Base-by-base conservation (phyloP, 805 yeast genomes). In the Isabelozyma pseudorhagii region DNA sequence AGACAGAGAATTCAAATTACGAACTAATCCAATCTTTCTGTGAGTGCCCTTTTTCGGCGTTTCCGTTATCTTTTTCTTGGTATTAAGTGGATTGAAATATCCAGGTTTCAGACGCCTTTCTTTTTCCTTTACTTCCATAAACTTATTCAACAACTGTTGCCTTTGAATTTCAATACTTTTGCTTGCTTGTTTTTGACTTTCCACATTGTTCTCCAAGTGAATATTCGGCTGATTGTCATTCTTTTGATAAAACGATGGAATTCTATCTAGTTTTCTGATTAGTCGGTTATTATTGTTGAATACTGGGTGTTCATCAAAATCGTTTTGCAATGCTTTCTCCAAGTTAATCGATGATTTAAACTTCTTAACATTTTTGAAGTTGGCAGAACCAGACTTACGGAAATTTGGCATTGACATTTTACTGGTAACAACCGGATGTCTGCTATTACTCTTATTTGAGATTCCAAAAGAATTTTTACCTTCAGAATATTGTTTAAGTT, bases 201-300 rank as follows among this genome's bases (percentile, higher is more conserved):
- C 47, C 17, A 38, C 25, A 11, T 44, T 51, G 36, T 45, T 53
- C 48, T 52, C 53, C 28, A 46, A 46, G 25, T 54, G 47, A 17
- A 46, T 58, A 25, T 54, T 31, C 8, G 14, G 38, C 14, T 43
- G 46, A 5, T 11, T 27, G 14, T 29, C 40, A 7, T 36, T 17
- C 29, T 56, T 56, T 44, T 59, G 54, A 51, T 71, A 70, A 51
- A 74, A 74, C 0, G 77, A 71, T 0, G 78, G 78, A 45, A 74
- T 74, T 34, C 78, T 53, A 49, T 71, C 74, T 40, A 74, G 55
- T 51, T 69, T 72, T 36, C 64, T 52, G 28, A 71, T 69, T 36
- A 74, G 62, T 46, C 63, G 62, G 50, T 69, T 66, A 46, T 64
- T 67, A 48, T 62, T 60, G 45, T 71, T 71, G 52, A 69, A 68